phyloP scores from a whole-genome alignment of 495 filamentous ascomycete genomes.

The Hyaloscypha variabilis region DNA sequence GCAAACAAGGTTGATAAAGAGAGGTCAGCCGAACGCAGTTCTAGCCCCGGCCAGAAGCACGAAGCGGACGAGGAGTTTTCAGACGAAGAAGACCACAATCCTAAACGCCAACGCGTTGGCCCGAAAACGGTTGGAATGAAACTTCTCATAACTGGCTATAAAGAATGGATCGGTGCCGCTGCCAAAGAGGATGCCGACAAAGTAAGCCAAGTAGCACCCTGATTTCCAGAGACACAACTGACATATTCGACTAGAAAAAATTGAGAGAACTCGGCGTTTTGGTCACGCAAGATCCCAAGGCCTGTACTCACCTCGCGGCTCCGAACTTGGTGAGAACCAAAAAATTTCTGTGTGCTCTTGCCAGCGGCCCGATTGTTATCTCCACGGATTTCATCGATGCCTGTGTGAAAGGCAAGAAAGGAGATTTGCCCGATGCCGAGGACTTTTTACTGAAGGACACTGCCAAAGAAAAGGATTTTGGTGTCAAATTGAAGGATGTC shows the following conservation, averaged over 20 bases:
- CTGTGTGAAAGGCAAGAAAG: conserved; percentile 56
- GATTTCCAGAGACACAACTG: conserved; percentile 30
- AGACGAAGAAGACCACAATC: conserved; percentile 50
- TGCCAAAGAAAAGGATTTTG: conserved; percentile 68
- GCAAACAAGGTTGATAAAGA: conserved; percentile 59
- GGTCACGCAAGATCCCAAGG: conserved; percentile 71
- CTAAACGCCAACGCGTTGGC: conserved; percentile 66
- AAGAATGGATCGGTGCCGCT: conserved; percentile 69
- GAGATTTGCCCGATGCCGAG: conserved; percentile 57
- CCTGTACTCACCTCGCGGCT: conserved; percentile 84
- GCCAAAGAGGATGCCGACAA: conserved; percentile 77
- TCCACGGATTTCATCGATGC: conserved; percentile 76
- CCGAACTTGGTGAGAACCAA: conserved; percentile 83
- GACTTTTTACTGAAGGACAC: conserved; percentile 70
- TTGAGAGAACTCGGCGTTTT: conserved; percentile 83
- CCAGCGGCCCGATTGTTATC: conserved; percentile 73
- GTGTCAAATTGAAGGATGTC: conserved; percentile 66
- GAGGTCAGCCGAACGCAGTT: conserved; percentile 32
- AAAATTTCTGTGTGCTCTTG: conserved; percentile 89
- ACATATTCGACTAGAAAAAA: conserved; percentile 60
- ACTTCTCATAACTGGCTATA: conserved; percentile 77
- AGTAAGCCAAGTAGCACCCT: conserved; percentile 54
- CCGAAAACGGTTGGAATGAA: conserved; percentile 64
- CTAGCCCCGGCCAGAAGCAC: conserved; percentile 40
- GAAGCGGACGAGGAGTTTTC: conserved; percentile 45